These are phyloP conservation scores for Cyclotella baltica DNA, from an alignment of 108 stramenopile genomes.

Conservation along the genomic window DNA sequence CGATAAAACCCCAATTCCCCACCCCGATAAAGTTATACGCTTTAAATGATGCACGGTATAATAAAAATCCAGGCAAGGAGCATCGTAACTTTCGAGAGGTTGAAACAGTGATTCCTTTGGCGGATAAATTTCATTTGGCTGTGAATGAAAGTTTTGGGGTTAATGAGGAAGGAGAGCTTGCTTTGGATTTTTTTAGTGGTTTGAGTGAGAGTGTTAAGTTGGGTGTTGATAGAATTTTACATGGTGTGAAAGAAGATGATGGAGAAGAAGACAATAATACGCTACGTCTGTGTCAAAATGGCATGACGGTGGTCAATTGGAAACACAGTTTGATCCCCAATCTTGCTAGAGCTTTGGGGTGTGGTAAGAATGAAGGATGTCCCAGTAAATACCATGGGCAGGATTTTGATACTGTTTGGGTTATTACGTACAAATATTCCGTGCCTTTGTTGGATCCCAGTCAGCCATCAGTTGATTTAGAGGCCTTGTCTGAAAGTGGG, in stretches of 20 bases:
- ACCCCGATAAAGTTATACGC: conserved; percentile 44
- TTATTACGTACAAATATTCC: conserved; percentile 45
- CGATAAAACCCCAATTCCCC: conserved; percentile 40
- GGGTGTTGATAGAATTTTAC: conserved; percentile 1
- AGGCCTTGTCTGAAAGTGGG: neutral
- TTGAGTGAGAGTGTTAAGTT: conserved; percentile 39
- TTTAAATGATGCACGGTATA: conserved; percentile 29
- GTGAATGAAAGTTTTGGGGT: conserved; percentile 49
- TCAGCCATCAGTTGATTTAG: neutral
- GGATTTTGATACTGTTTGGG: conserved; percentile 56
- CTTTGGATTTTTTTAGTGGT: conserved; percentile 33
- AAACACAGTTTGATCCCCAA: conserved; percentile 50
- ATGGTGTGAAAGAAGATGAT: neutral
- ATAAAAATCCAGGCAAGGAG: conserved; percentile 5
- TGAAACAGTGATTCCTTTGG: conserved; percentile 39
- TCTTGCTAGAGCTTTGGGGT: conserved; percentile 46
- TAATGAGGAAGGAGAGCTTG: conserved; percentile 43
- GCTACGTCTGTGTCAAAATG: conserved; percentile 25
- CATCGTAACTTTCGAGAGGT: conserved; percentile 50
- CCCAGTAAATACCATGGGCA: conserved; percentile 36
- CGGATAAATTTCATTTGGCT: conserved; percentile 40
- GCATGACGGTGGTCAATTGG: conserved; percentile 54
- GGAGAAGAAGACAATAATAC: neutral
- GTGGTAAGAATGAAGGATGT: conserved; percentile 43
- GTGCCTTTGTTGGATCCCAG: conserved; percentile 6